Base-by-base conservation (phyloP, 768 basidiomycete species). In the Boletus reticulatus region DNA sequence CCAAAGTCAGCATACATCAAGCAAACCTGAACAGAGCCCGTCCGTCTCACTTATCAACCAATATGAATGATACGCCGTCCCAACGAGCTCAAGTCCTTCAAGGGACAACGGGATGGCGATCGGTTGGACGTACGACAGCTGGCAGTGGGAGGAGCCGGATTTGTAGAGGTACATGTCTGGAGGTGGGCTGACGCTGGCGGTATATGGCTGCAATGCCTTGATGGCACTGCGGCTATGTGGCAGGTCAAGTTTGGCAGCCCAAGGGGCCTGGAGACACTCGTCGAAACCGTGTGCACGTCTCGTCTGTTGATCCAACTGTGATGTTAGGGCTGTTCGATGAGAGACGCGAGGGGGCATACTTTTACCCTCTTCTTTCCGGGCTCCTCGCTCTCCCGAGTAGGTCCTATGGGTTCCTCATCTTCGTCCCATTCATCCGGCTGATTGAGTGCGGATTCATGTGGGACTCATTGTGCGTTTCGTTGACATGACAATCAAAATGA, bases 111-210 rank as follows among this genome's bases (percentile, higher is more conserved):
- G 47, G 20, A 45, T 38, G 43, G 47, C 37, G 17, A 57, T 54
- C 47, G 31, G 37, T 6, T 55, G 43, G 38, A 37, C 51, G 14
- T 38, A 52, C 19, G 43, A 54, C 13, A 48, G 42, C 31, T 45
- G 60, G 22, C 48, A 49, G 29, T 54, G 57, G 60, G 43, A 59
- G 14, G 55, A 55, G 27, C 48, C 49, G 17, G 53, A 48, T 36
- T 38, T 53, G 31, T 50, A 52, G 49, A 55, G 52, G 57, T 53
- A 24, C 11, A 27, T 17, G 11, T 2, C 20, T 22, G 20, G 22
- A 4, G 46, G 29, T 17, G 20, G 17, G 22, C 47, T 16, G 22
- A 37, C 14, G 14, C 8, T 22, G 14, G 5, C 4, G 14, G 16
- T 13, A n/a, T 38, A 22, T 22, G 22, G 22, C 22, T 22, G 1